Base-by-base conservation (phyloP, 192 early-diverging fungal species). In the Coemansia sp. region DNA sequence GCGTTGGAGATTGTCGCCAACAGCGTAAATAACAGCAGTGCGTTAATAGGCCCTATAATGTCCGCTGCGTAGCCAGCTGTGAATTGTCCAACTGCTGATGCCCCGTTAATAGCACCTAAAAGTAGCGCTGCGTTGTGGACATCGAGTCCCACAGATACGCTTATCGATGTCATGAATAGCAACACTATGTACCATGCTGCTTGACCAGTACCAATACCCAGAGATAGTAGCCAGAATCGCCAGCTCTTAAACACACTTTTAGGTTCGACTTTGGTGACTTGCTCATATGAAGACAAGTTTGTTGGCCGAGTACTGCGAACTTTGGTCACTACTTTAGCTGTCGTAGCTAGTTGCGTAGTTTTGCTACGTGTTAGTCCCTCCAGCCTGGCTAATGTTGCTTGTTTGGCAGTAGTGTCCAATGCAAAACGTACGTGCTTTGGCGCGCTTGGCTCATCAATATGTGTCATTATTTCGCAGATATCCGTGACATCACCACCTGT, bases 121-220 rank as follows among this genome's bases (percentile, higher is more conserved):
- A 79, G 50, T 5, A 84, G 76, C 1, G 82, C 82, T 0, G 82
- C 77, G 36, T 84, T 84, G 72, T 76, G 74, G 8, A 84, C 82
- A 9, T 74, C 82, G 11, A 84, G 27, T 5, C 82, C 82, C 2
- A 71, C 74, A 0, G 82, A 76, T 9, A 84, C 78, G 46, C 77
- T 70, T 18, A 84, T 77, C 2, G 82, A 79, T 1, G 82, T 64
- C 64, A 76, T 79, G 36, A 84, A 77, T 3, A 84, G 52, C 3
- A 84, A 50, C 8, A 84, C 46, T 22, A 73, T 71, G 65, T 84
- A 84, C 82, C 82, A 84, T 2, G 70, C 72, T 0, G 77, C 82
- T 27, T 84, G 82, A 1, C 82, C 82, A 1, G 68, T 12, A 1
- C 82, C 82, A 5, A 79, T 60, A 1, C 82, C 82, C 10, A 77